phyloP scores from a whole-genome alignment of 306 rosid genomes.

The Ammopiptanthus mongolicus region DNA sequence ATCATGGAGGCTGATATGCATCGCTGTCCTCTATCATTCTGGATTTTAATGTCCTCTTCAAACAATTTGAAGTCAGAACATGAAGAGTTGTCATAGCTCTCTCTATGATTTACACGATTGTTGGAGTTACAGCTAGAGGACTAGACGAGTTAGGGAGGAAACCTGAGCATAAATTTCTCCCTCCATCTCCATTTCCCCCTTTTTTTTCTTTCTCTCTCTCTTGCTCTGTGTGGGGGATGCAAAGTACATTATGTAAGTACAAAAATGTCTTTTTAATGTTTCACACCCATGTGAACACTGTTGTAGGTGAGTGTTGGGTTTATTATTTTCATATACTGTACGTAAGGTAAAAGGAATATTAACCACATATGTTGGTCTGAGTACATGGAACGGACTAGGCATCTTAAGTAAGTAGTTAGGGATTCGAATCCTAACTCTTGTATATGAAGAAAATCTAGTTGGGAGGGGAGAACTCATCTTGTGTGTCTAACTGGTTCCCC shows the following conservation, averaged over 20 bases:
- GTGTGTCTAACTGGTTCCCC: too few species aligned
- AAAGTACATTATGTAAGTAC: neutral
- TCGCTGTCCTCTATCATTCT: neutral
- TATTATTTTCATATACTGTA: too few species aligned
- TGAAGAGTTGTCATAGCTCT: neutral
- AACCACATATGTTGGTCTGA: too few species aligned
- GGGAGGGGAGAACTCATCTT: too few species aligned
- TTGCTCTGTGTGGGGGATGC: neutral
- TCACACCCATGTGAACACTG: too few species aligned
- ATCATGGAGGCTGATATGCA: conserved; percentile 15
- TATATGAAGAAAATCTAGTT: too few species aligned
- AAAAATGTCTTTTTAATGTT: too few species aligned
- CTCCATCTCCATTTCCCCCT: neutral
- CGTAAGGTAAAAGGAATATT: too few species aligned
- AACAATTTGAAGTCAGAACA: neutral
- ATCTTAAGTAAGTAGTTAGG: too few species aligned
- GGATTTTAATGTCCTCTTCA: neutral
- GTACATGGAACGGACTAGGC: too few species aligned
- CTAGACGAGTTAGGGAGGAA: neutral
- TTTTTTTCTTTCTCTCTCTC: neutral
- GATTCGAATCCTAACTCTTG: too few species aligned
- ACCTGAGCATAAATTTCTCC: neutral
- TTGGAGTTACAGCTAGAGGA: neutral
- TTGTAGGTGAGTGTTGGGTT: too few species aligned
- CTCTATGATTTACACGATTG: neutral